Evolutionary conservation across 2,329 filamentous ascomycete genomes (phyloP), one percentile per base, ranked within the genome.

Genomic region (Cyphellophora europaea): DNA sequence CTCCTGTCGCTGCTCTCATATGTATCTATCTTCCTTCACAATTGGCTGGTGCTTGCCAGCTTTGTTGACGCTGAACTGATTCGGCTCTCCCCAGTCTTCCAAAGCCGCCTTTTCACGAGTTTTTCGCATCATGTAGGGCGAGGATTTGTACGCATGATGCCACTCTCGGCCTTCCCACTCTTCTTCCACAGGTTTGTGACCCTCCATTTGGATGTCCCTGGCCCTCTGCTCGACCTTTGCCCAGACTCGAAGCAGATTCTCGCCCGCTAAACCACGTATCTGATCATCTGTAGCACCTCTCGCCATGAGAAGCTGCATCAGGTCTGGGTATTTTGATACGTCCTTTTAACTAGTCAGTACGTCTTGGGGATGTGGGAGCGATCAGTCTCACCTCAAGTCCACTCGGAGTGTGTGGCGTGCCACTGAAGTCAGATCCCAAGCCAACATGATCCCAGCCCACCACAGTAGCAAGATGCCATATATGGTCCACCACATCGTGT

Each of bases 361-460:
- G 21, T 25, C 8, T 25, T 8, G 8, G 8, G n/a, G 8, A 25
- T 25, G 21, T 8, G 8, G 8, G n/a, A 25, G 21, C 21, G n/a
- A n/a, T 25, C 8, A 8, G 8, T 8, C 21, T 25, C 21, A 25
- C 21, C 8, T 25, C 21, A n/a, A 56, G 60, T 6, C 59, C 58
- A 14, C 53, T 33, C 17, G 41, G 35, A 51, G 41, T 57, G 57
- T 37, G 61, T 1, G 19, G 28, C 28, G 63, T 63, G 1, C 77
- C 89, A 54, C 95, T 87, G 54, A 87, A 94, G 56, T 95, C 89
- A 33, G 81, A 87, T 0, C 89, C 89, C 11, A 95, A 60, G 0
- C 88, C 89, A 10, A 95, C 85, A 54, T 94, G 74, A 23, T 87
- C 82, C 49, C 81, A 95, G 2, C 89, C 89, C 39, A 94, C 84